These are phyloP conservation scores for Komagataella pseudopastoris DNA, from an alignment of 805 yeast genomes.

Conservation along the genomic window DNA sequence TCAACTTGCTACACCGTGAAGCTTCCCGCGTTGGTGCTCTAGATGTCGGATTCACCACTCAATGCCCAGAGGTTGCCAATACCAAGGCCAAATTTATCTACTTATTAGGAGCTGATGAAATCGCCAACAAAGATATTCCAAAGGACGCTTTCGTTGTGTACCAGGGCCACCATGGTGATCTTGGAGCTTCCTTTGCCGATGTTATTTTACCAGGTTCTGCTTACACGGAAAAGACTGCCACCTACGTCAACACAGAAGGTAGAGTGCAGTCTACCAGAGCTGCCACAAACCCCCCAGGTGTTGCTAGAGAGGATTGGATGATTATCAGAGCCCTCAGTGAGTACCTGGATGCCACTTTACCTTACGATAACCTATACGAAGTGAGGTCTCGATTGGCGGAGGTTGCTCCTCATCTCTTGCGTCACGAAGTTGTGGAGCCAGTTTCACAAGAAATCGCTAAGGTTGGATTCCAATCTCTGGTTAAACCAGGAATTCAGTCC, in stretches of 20 bases:
- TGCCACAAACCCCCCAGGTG: constrained; percentile 79
- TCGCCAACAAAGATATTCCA: constrained; percentile 56
- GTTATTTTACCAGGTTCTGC: constrained; percentile 82
- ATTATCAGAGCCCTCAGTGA: constrained; percentile 74
- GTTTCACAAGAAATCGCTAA: constrained; percentile 42
- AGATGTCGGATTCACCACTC: constrained; percentile 63
- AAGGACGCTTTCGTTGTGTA: constrained; percentile 78
- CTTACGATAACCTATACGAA: constrained; percentile 61
- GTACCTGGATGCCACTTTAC: constrained; percentile 55
- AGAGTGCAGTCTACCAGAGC: constrained; percentile 78
- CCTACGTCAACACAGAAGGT: constrained; percentile 84
- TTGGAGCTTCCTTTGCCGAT: constrained; percentile 81
- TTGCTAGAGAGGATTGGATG: constrained; percentile 88
- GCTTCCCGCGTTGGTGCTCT: constrained; percentile 83
- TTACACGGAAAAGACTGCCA: constrained; percentile 76
- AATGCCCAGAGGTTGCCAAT: constrained; percentile 28
- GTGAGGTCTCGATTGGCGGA: constrained; percentile 59
- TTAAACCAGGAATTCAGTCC: constrained; percentile 18
- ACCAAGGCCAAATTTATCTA: constrained; percentile 62
- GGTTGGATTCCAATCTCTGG: constrained; percentile 36
- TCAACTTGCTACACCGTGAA: constrained; percentile 68
- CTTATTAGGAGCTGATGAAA: constrained; percentile 76
- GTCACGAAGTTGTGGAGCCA: constrained; percentile 66
- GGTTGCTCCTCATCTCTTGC: constrained; percentile 68
- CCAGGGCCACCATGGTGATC: constrained; percentile 88